Evolutionary conservation across 2,329 filamentous ascomycete species (phyloP).

Genomic region (Penicillium sp.): DNA sequence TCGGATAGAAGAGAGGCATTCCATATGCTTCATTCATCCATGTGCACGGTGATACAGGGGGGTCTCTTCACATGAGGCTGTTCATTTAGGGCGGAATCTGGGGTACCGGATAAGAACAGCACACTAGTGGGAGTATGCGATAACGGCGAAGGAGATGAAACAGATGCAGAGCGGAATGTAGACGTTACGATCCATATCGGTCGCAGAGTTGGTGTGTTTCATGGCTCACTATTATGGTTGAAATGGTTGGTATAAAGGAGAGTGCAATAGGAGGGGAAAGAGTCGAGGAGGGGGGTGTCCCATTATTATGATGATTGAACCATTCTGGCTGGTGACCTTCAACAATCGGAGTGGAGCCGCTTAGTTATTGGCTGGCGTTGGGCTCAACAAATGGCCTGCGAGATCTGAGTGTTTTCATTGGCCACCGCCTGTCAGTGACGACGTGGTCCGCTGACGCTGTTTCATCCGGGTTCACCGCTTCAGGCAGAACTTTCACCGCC

Average conservation of each 20-base stretch:
- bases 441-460: background rate
- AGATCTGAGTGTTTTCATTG: background rate
- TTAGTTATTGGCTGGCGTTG: background rate
- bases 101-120: conserved; percentile 8
- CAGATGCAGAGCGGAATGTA: conserved; percentile 44
- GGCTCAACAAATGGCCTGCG: background rate
- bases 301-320: background rate
- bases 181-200: conserved; percentile 39
- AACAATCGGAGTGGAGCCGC: background rate
- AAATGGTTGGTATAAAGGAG: background rate
- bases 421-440: background rate
- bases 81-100: background rate
- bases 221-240: conserved; percentile 1
- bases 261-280: background rate
- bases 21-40: background rate
- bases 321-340: background rate
- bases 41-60: background rate
- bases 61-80: background rate
- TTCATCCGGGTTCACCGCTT: background rate
- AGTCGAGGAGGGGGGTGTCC: background rate
- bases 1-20: background rate
- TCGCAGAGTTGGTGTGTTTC: conserved; percentile 18
- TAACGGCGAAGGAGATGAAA: conserved; percentile 42
- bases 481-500: background rate
- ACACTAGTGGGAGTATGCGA: conserved; percentile 38